Evolutionary conservation across 192 early-diverging fungal genomes (phyloP), one percentile per base, ranked within the genome.

Genomic region (Thoreauomyces humboldtii): DNA sequence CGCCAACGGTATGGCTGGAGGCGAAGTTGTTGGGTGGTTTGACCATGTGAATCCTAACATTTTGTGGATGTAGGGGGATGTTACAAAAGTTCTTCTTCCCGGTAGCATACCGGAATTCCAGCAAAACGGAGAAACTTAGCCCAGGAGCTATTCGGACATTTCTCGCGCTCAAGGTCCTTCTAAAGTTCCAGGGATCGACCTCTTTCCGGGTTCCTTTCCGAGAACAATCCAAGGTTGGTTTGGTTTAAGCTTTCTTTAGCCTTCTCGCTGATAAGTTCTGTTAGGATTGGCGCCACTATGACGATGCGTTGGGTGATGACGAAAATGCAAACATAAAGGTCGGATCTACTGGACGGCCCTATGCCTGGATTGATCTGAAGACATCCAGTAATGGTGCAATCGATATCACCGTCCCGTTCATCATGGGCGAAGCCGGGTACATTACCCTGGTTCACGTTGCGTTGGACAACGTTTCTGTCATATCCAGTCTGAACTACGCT

Each of bases 21-120:
- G 15, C 5, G 21, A 22, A 52, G 29, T 52, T n/a, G n/a, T n/a
- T n/a, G n/a, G n/a, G n/a, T n/a, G n/a, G n/a, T n/a, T n/a, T n/a
- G n/a, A n/a, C n/a, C n/a, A n/a, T n/a, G n/a, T n/a, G n/a, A n/a
- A n/a, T n/a, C n/a, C n/a, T n/a, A n/a, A n/a, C n/a, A n/a, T n/a
- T n/a, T n/a, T n/a, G n/a, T 46, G 50, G 15, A 29, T 15, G 25
- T 21, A 85, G 83, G 29, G 43, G 73, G 11, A 38, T 78, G 36
- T 76, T 90, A 17, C 88, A 92, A 53, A 77, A 76, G 41, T 91
- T 85, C 66, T 88, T 88, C 44, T 92, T 87, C 56, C 91, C 91
- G 9, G 76, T 78, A n/a, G 53, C 86, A 0, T 84, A 86, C 57
- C 82, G 88, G 7, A 77, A 76, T 19, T 46, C 60, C 28, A 50